Evolutionary conservation across 75 land plant species (phyloP).

Genomic region (Chamaecyparis obtusa): DNA sequence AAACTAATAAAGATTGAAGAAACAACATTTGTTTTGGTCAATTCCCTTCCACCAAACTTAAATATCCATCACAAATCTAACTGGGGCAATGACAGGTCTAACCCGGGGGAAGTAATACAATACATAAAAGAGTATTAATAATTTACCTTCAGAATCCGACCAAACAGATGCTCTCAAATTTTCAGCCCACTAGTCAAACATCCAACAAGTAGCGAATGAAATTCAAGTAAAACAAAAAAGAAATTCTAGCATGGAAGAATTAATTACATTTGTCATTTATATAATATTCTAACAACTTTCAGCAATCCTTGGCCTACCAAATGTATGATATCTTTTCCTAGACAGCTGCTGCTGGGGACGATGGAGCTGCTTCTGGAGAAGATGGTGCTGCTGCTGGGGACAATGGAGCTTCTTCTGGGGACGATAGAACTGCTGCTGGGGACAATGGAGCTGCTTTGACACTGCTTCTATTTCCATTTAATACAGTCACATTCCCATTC

Average conservation of each 20-base stretch:
- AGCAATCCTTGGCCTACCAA: constrained; percentile 10
- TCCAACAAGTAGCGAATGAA: background rate
- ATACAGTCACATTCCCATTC: constrained; percentile 81
- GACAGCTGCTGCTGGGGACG: background rate
- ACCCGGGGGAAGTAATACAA: too few species aligned
- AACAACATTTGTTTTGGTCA: too few species aligned
- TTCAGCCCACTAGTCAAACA: background rate
- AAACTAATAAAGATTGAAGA: too few species aligned
- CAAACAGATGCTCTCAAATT: background rate
- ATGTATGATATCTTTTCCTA: background rate
- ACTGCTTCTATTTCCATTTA: constrained; percentile 70
- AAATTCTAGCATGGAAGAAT: background rate
- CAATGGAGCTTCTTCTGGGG: constrained; percentile 17
- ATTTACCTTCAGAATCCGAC: background rate
- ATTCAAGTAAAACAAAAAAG: background rate
- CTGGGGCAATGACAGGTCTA: too few species aligned
- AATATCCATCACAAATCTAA: too few species aligned
- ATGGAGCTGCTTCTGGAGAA: constrained; percentile 17
- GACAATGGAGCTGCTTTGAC: constrained; percentile 36
- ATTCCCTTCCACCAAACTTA: too few species aligned
- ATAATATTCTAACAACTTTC: background rate
- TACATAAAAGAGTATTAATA: too few species aligned
- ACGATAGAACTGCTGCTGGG: background rate
- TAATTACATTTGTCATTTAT: constrained; percentile 1
- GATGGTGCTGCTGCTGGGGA: background rate